Evolutionary conservation across 2,329 filamentous ascomycete species (phyloP).

Genomic region (Aspergillus pseudonomiae): DNA sequence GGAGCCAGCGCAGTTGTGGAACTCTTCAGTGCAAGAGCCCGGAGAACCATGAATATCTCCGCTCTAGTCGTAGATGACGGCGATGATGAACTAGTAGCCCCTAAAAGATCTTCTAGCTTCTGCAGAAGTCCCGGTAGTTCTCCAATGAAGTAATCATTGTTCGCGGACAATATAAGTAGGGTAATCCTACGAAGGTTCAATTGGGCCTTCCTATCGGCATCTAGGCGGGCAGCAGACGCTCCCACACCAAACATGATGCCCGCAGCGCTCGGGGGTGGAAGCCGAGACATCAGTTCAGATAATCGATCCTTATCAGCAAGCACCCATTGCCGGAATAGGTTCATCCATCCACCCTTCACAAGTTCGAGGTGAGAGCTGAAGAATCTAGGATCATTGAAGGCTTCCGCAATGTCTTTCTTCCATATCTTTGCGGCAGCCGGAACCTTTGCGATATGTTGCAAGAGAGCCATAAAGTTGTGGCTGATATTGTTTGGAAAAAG

Average conservation of each 20-base stretch:
- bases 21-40: slow-evolving; percentile 77
- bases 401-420: slow-evolving; percentile 90
- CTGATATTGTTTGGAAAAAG: slow-evolving; percentile 84
- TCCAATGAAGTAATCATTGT: slow-evolving; percentile 76
- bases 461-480: slow-evolving; percentile 68
- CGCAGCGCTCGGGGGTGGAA: slow-evolving; percentile 84
- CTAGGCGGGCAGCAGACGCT: slow-evolving; percentile 87
- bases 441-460: slow-evolving; percentile 76
- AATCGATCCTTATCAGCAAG: slow-evolving; percentile 86
- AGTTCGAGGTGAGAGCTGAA: slow-evolving; percentile 71
- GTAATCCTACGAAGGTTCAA: slow-evolving; percentile 83
- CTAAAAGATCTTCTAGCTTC: slow-evolving; percentile 83
- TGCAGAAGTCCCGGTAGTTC: slow-evolving; percentile 75
- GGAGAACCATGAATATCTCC: slow-evolving; percentile 86
- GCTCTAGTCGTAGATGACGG: slow-evolving; percentile 87
- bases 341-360: slow-evolving; percentile 76
- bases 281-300: slow-evolving; percentile 74
- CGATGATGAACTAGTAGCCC: slow-evolving; percentile 82
- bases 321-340: slow-evolving; percentile 80
- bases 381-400: slow-evolving; percentile 87
- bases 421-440: slow-evolving; percentile 82
- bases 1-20: slow-evolving; percentile 78
- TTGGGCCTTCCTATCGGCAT: slow-evolving; percentile 91
- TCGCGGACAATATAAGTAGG: slow-evolving; percentile 74
- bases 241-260: slow-evolving; percentile 99